Evolutionary conservation across 495 filamentous ascomycete species (phyloP).

Genomic region (Astrothelium macrocarpum): DNA sequence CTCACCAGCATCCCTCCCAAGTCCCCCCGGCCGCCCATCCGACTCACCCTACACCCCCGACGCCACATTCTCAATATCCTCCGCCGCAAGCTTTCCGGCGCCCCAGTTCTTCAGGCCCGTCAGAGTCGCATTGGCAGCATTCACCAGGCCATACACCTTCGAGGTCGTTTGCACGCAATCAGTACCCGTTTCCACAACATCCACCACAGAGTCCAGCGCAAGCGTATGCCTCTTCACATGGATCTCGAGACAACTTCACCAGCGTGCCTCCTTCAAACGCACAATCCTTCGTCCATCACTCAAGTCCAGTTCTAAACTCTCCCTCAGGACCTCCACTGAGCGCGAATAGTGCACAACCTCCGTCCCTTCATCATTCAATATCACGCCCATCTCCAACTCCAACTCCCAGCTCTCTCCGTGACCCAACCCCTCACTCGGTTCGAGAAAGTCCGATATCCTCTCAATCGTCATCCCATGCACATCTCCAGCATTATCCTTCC

Average conservation of each 20-base stretch:
- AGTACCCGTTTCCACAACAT: constrained; percentile 45
- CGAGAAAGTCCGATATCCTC: constrained; percentile 47
- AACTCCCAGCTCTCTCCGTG: constrained; percentile 48
- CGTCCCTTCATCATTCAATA: constrained; percentile 37
- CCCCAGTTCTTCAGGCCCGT: background rate
- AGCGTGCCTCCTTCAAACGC: constrained; percentile 15
- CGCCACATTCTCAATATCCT: background rate
- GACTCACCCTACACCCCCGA: background rate
- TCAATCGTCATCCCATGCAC: constrained; percentile 34
- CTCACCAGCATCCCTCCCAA: background rate
- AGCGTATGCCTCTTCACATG: constrained; percentile 22
- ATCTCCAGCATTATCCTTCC: constrained; percentile 41
- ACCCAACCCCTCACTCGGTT: constrained; percentile 40
- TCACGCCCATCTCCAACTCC: constrained; percentile 43
- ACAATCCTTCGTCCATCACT: constrained; percentile 8
- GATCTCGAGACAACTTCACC: constrained; percentile 36
- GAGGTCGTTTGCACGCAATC: constrained; percentile 38
- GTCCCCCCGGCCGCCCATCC: background rate
- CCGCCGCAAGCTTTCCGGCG: background rate
- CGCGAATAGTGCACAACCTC: constrained; percentile 25
- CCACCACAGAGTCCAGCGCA: constrained; percentile 39
- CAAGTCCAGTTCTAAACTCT: constrained; percentile 28
- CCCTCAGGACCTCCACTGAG: constrained; percentile 44
- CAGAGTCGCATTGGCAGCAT: constrained; percentile 37
- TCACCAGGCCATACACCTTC: constrained; percentile 46